These are phyloP conservation scores for Crotalaria pallida DNA, from an alignment of 306 rosid genomes.

Conservation along the genomic window DNA sequence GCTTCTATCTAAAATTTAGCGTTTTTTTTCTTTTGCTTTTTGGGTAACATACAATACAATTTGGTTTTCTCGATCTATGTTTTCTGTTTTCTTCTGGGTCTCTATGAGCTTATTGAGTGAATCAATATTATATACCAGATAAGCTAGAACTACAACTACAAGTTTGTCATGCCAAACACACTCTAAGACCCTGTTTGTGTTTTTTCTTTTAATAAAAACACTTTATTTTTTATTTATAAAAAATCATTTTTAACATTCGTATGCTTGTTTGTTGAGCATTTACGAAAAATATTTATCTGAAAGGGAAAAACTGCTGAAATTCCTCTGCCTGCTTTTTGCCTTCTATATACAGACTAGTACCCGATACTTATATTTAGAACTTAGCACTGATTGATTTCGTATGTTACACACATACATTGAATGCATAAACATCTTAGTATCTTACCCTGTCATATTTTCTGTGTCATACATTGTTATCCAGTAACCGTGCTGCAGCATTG, in stretches of 20 bases:
- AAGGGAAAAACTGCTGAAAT: not conserved
- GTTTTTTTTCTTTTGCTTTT: not conserved
- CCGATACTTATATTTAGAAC: not conserved
- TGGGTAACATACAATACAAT: not conserved
- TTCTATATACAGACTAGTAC: not conserved
- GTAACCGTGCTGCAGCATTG: slow-evolving; percentile 98
- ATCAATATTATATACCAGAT: too few species aligned
- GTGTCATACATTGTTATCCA: slow-evolving; percentile 30
- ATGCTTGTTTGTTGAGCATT: too few species aligned
- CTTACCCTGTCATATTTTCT: slow-evolving; percentile 25
- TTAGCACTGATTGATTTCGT: not conserved
- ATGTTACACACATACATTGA: not conserved
- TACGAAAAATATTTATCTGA: too few species aligned
- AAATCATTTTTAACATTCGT: too few species aligned
- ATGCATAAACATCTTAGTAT: slow-evolving; percentile 2
- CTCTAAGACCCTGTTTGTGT: too few species aligned
- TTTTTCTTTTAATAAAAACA: too few species aligned
- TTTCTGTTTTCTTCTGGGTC: not conserved
- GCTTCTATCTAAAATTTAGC: not conserved
- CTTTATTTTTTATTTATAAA: too few species aligned
- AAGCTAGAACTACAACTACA: too few species aligned
- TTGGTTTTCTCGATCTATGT: slow-evolving; percentile 13
- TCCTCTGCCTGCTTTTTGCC: not conserved
- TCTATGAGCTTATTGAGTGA: too few species aligned
- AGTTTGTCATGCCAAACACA: too few species aligned